Evolutionary conservation across 2,329 filamentous ascomycete genomes (phyloP).

Genomic region (Botrytis hyacinthi): DNA sequence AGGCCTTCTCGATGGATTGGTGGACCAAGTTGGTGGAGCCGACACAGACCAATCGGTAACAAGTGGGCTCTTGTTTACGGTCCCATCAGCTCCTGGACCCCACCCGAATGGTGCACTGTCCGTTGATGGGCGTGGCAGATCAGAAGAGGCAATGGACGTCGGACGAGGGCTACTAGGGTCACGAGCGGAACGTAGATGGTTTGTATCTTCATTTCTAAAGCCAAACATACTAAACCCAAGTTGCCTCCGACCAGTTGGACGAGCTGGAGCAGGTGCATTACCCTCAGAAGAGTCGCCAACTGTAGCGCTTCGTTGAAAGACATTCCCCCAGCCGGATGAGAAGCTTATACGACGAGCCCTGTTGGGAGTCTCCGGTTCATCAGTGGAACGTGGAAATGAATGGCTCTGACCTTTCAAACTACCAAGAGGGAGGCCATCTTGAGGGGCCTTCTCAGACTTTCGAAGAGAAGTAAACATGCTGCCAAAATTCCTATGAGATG

Average conservation of each 20-base stretch:
- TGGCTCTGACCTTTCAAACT: conserved; percentile 74
- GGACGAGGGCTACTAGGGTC: conserved; percentile 63
- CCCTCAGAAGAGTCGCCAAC: conserved; percentile 32
- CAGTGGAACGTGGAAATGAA: conserved; percentile 66
- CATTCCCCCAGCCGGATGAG: conserved; percentile 49
- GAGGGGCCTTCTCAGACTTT: conserved; percentile 53
- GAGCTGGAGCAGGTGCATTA: conserved; percentile 38
- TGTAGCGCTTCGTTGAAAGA: conserved; percentile 39
- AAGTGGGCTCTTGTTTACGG: conserved; percentile 53
- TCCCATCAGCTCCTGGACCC: conserved; percentile 45
- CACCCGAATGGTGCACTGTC: conserved; percentile 77
- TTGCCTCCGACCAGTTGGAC: conserved; percentile 31
- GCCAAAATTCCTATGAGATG: conserved; percentile 47
- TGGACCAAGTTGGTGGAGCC: conserved; percentile 61
- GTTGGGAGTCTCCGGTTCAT: conserved; percentile 52
- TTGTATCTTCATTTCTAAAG: conserved; percentile 47
- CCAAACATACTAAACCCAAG: conserved; percentile 47
- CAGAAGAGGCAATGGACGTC: conserved; percentile 65
- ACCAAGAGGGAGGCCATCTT: conserved; percentile 64
- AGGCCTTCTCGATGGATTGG: conserved; percentile 75
- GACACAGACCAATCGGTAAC: conserved; percentile 51
- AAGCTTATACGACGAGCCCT: conserved; percentile 57
- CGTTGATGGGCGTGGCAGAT: conserved; percentile 73
- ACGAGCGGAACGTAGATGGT: conserved; percentile 48
- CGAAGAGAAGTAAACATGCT: conserved; percentile 57